phyloP scores from a whole-genome alignment of 2,329 filamentous ascomycete species.

The Hypoxylon sp. region DNA sequence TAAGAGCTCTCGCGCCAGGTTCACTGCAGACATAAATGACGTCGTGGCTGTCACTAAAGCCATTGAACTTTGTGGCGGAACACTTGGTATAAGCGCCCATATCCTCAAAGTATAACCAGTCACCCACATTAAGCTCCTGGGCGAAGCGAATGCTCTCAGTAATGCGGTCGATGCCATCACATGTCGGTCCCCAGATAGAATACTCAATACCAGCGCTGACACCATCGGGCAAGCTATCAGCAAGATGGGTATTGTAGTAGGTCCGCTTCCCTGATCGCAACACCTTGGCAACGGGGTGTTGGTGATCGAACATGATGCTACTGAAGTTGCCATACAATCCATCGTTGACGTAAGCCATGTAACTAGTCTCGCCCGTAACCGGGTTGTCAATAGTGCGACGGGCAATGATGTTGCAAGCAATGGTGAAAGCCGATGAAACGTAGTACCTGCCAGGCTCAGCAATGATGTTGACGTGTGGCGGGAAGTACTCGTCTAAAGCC shows the following conservation, averaged over 20 bases:
- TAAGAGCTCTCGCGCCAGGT: slow-evolving; percentile 82
- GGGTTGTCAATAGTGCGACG: slow-evolving; percentile 88
- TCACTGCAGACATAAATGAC: slow-evolving; percentile 97
- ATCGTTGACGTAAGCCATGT: slow-evolving; percentile 98
- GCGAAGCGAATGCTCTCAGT: slow-evolving; percentile 83
- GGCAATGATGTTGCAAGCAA: slow-evolving; percentile 96
- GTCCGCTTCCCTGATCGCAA: slow-evolving; percentile 74
- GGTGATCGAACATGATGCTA: slow-evolving; percentile 99
- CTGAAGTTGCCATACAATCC: slow-evolving; percentile 99
- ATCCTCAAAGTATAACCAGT: slow-evolving; percentile 98
- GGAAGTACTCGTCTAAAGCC: slow-evolving; percentile 91
- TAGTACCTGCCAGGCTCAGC: slow-evolving; percentile 98
- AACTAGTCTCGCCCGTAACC: slow-evolving; percentile 75
- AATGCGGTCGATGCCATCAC: slow-evolving; percentile 97
- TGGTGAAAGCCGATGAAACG: slow-evolving; percentile 91
- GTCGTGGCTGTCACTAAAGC: slow-evolving; percentile 92
- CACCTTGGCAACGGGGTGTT: slow-evolving; percentile 88
- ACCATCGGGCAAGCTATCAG: slow-evolving; percentile 61
- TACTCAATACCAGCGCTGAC: slow-evolving; percentile 77
- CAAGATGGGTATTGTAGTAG: slow-evolving; percentile 69
- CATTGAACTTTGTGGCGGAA: slow-evolving; percentile 97
- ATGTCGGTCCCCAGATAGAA: slow-evolving; percentile 98
- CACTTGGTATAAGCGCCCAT: slow-evolving; percentile 99
- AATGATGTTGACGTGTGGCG: slow-evolving; percentile 84
- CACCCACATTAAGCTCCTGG: slow-evolving; percentile 86